Conservation (phyloP, 257 asterid species). For the Anisodus acutangulus region DNA sequence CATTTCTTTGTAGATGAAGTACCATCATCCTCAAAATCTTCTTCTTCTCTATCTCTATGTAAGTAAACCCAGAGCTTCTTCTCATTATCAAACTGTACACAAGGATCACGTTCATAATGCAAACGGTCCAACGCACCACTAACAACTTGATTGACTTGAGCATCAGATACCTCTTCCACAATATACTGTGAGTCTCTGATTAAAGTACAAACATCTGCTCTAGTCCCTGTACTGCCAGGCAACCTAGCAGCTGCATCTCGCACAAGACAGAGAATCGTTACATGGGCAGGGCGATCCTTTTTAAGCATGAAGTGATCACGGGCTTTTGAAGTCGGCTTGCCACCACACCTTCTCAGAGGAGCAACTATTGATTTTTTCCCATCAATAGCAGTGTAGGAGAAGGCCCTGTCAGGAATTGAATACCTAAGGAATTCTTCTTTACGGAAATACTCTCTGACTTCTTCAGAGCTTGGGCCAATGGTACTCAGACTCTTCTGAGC, state of each 20-base stretch:
- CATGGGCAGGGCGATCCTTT: slow-evolving; percentile 96
- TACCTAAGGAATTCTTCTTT: slow-evolving; percentile 94
- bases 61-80: slow-evolving; percentile 94
- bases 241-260: slow-evolving; percentile 98
- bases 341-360: slow-evolving; percentile 98
- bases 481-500: slow-evolving; percentile 98
- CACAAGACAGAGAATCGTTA: slow-evolving; percentile 93
- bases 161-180: slow-evolving; percentile 91
- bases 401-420: slow-evolving; percentile 96
- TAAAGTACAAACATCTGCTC: slow-evolving; percentile 96
- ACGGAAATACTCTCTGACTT: slow-evolving; percentile 81
- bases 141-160: slow-evolving; percentile 95
- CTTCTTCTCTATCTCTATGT: slow-evolving; percentile 95
- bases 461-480: slow-evolving; percentile 86
- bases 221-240: slow-evolving; percentile 98
- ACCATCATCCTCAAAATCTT: slow-evolving; percentile 99
- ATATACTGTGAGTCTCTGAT: slow-evolving; percentile 95
- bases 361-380: slow-evolving; percentile 97
- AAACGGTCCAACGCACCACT: slow-evolving; percentile 97
- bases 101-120: slow-evolving; percentile 97
- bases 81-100: slow-evolving; percentile 96
- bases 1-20: slow-evolving; percentile 98
- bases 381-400: slow-evolving; percentile 84
- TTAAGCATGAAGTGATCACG: slow-evolving; percentile 98
- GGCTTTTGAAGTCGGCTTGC: slow-evolving; percentile 99